Conservation (phyloP, 2,329 filamentous ascomycete genomes). For the Fusarium anthophilum region DNA sequence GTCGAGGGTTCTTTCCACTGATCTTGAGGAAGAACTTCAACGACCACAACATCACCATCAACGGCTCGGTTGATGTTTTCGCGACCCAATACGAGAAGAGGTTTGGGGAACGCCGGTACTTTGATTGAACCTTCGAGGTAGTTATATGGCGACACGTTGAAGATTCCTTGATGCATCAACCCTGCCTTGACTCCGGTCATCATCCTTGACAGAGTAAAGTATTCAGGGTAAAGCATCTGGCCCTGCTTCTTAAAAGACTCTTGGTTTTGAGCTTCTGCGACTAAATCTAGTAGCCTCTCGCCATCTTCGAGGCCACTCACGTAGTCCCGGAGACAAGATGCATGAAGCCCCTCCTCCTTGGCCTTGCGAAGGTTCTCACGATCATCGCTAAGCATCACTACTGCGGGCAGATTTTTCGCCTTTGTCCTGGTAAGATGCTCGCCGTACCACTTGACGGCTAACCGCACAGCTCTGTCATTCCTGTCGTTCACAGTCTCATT, state of each 20-base stretch:
- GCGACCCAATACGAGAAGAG: conserved; percentile 85
- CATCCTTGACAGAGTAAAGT: conserved; percentile 89
- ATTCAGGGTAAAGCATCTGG: conserved; percentile 86
- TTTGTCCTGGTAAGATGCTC: conserved; percentile 78
- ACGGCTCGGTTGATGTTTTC: conserved; percentile 97
- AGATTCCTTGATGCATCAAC: conserved; percentile 90
- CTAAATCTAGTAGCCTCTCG: conserved; percentile 90
- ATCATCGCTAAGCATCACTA: conserved; percentile 96
- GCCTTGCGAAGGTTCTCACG: conserved; percentile 87
- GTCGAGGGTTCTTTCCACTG: conserved; percentile 98
- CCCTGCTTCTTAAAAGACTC: conserved; percentile 69
- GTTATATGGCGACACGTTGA: conserved; percentile 97
- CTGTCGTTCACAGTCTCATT: conserved; percentile 95
- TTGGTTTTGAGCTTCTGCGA: conserved; percentile 79
- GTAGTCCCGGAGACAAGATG: conserved; percentile 77
- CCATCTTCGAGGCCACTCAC: conserved; percentile 85
- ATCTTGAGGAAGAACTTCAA: conserved; percentile 91
- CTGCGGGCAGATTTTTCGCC: conserved; percentile 70
- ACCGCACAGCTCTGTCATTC: conserved; percentile 91
- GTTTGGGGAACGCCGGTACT: conserved; percentile 88
- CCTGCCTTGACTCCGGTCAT: conserved; percentile 92
- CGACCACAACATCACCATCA: conserved; percentile 90
- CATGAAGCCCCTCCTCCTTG: conserved; percentile 76
- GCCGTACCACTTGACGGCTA: conserved; percentile 88
- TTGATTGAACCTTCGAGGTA: conserved; percentile 94